Evolutionary conservation across 2,329 filamentous ascomycete genomes (phyloP), one percentile per base, ranked within the genome.

Genomic region (Hymenotorrendiella dingleyae): DNA sequence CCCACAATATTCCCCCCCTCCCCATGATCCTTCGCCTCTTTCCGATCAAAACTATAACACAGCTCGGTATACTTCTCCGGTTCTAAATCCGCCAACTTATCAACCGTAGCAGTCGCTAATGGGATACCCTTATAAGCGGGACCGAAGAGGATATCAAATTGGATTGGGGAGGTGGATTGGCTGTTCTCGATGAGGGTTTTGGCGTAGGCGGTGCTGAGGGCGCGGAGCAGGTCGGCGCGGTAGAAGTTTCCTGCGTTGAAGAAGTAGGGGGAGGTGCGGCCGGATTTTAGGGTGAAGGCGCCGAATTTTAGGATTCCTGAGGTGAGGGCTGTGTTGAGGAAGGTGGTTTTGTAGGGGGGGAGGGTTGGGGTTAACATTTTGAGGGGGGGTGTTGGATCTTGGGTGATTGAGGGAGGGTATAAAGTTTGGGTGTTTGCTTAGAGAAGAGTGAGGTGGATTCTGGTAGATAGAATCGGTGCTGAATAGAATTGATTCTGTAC

Each of bases 41-140:
- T 97, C 60, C 93, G 80, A 68, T 97, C 94, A 69, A 94, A 97
- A 24, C 82, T 83, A 69, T 95, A 97, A 60, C 82, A 86, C 44
- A 86, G 73, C 32, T 74, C 67, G 43, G 78, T 78, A 66, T 84
- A 93, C 48, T 73, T 77, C 38, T 69, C 66, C 14, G 76, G 69
- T 49, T 87, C 80, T 9, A 89, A 67, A 57, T 82, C 76, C 40
- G 79, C 78, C 10, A 97, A 77, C 64, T 89, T 84, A 61, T 86
- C 78, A 27, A 83, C 75, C 12, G 88, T 83, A 3, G 86, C 76
- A 12, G 84, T 82, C 33, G 86, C 85, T n/a, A 97, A 78, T 1
- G 90, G 88, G 52, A 97, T 95, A 33, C 93, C 93, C 71, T 97
- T 98, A 74, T 97, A 98, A 8, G 93, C 91, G 3, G 93, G 91